Evolutionary conservation across 179 eudicot species (phyloP), one percentile per base, ranked within the genome.

Genomic region (Monotropa hypopitys): DNA sequence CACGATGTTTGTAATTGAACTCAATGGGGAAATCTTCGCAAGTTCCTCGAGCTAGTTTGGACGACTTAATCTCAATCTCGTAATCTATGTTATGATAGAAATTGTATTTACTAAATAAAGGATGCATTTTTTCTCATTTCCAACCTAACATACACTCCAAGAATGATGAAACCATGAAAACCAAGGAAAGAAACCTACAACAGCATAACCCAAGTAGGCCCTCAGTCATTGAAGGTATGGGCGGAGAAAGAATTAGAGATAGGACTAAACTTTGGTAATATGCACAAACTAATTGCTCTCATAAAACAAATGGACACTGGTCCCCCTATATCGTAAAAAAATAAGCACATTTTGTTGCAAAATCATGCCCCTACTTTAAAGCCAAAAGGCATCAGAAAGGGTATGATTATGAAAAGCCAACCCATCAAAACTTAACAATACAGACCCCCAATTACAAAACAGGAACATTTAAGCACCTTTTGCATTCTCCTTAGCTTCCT

Each of bases 401-500:
- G n/a, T 32, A 12, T 0, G 67, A 13, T 28, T 18, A 28, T 61
- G 38, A 61, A 59, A 30, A 11, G 38, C 30, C n/a, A 1, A 12
- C 65, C 26, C 12, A 26, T 38, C 40, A 38, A 38, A 38, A 3
- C 0, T 38, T 0, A 2, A 38, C 3, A 38, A 5, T 38, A 5
- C 5, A 38, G 5, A 38, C 40, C 5, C 5, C 40, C 40, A 26
- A 10, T 10, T 28, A 11, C 5, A 28, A 28, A 28, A 28, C 67
- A 61, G 1, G 46, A 32, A 18, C 21, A 38, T 65, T 40, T 35
- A 9, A 65, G 20, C 68, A 95, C 99, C 97, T 91, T 88, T 95
- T 32, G 95, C 83, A 61, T 82, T 87, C 70, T 95, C 95, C 56
- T 84, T 90, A 50, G 91, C 83, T 82, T 91, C 91, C 80, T 95